phyloP scores from a whole-genome alignment of 257 asterid species.

The Euphrasia confusa region DNA sequence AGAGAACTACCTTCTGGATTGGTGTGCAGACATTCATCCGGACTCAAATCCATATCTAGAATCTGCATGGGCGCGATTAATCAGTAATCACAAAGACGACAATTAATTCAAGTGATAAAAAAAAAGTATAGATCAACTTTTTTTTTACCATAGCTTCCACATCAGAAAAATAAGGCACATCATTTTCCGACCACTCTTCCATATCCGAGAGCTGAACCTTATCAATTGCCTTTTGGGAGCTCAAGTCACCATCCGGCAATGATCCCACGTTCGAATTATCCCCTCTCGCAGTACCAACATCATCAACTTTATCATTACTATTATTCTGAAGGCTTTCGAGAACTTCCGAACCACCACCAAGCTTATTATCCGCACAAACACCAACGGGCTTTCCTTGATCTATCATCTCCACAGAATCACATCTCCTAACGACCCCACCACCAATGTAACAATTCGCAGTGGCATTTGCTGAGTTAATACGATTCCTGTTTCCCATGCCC shows the following conservation, averaged over 20 bases:
- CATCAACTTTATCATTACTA: neutral
- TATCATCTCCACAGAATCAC: conserved; percentile 20
- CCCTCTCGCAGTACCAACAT: conserved; percentile 6
- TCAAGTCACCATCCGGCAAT: conserved; percentile 29
- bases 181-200: conserved; percentile 52
- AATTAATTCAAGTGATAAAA: conserved; percentile 26
- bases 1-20: conserved; percentile 53
- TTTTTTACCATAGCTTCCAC: conserved; percentile 78
- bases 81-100: conserved; percentile 13
- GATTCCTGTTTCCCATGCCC: conserved; percentile 19
- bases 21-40: conserved; percentile 40
- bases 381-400: conserved; percentile 30
- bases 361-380: conserved; percentile 23
- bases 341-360: conserved; percentile 21
- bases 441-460: conserved; percentile 23
- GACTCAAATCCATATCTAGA: conserved; percentile 74
- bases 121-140: conserved; percentile 22
- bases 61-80: conserved; percentile 47
- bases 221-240: conserved; percentile 22
- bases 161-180: conserved; percentile 67
- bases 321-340: conserved; percentile 28
- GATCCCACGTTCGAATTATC: conserved; percentile 25
- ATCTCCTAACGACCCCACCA: conserved; percentile 25
- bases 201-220: conserved; percentile 33
- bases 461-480: conserved; percentile 27